Evolutionary conservation across 129 eudicot genomes (phyloP), one percentile per base, ranked within the genome.

Genomic region (Helianthus tuberosus): DNA sequence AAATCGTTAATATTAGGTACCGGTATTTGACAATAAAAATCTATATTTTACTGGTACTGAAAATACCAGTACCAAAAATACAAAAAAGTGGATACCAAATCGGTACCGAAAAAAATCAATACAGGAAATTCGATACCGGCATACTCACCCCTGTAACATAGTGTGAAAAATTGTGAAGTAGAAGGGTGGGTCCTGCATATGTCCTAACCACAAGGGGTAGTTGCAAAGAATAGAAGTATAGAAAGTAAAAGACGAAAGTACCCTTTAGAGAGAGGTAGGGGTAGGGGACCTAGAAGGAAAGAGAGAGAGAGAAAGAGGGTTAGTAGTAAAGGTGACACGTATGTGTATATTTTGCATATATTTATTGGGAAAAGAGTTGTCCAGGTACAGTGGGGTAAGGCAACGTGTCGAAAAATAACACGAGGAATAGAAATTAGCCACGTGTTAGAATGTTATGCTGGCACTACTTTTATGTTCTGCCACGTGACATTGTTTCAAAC

Each of bases 401-500:
- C 79, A 77, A 74, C 86, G 86, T 83, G 87, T 83, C 76, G 27
- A 50, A 20, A 66, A 6, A 46, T 11, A 9, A 63, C 7, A 43
- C 53, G 69, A 36, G 73, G 69, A n/a, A 14, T 7, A 27, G 47
- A 58, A 29, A 15, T 12, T 7, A 0, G 79, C 71, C 87, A 83
- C 87, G 87, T 79, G 84, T 71, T 73, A 6, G 76, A 58, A 75
- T 70, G 74, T 20, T 15, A 10, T 20, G 82, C 73, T 84, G 84
- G 84, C 76, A 20, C 20, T 17, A 32, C 46, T 43, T 15, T 43
- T 8, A 11, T 59, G 68, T 51, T 71, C 51, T 66, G 78, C 74
- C 77, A 55, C 75, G 70, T 66, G 79, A 64, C 47, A 75, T 47
- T 73, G 73, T 71, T n/a, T 62, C 59, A 41, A 66, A 54, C 29